Evolutionary conservation across 1,284 basidiomycete genomes (phyloP).

Genomic region (Ustanciosporium gigantosporum): DNA sequence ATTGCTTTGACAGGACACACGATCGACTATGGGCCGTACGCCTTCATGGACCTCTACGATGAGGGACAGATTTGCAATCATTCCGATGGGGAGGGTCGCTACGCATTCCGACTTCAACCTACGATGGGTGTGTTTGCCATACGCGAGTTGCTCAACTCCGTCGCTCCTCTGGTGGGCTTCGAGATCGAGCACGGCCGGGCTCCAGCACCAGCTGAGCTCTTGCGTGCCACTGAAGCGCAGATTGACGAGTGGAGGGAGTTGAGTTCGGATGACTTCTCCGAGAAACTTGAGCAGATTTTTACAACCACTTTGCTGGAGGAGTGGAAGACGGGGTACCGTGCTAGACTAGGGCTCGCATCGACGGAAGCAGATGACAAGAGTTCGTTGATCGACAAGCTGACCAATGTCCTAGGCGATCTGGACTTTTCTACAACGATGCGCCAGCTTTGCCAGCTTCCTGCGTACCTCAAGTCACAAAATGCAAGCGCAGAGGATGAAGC

Average conservation of each 20-base stretch:
- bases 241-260: constrained; percentile 39
- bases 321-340: constrained; percentile 45
- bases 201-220: constrained; percentile 50
- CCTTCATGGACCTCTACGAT: constrained; percentile 78
- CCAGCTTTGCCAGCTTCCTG: constrained; percentile 29
- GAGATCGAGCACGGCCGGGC: constrained; percentile 56
- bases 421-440: constrained; percentile 47
- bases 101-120: constrained; percentile 70
- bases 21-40: constrained; percentile 80
- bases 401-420: constrained; percentile 26
- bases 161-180: constrained; percentile 39
- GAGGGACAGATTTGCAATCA: constrained; percentile 89
- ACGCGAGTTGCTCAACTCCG: constrained; percentile 18
- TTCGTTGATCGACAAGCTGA: constrained; percentile 27
- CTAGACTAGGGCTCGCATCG: constrained; percentile 34
- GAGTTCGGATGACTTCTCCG: constrained; percentile 27
- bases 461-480: constrained; percentile 16
- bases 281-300: constrained; percentile 35
- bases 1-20: constrained; percentile 80
- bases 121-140: constrained; percentile 64
- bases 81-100: constrained; percentile 81
- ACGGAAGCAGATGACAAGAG: constrained; percentile 21
- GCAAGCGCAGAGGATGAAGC: constrained; percentile 8
- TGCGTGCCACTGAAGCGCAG: constrained; percentile 12
- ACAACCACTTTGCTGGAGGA: constrained; percentile 36